These are phyloP conservation scores for Didymella sp. DNA, from an alignment of 2,329 filamentous ascomycete genomes.

Conservation along the genomic window DNA sequence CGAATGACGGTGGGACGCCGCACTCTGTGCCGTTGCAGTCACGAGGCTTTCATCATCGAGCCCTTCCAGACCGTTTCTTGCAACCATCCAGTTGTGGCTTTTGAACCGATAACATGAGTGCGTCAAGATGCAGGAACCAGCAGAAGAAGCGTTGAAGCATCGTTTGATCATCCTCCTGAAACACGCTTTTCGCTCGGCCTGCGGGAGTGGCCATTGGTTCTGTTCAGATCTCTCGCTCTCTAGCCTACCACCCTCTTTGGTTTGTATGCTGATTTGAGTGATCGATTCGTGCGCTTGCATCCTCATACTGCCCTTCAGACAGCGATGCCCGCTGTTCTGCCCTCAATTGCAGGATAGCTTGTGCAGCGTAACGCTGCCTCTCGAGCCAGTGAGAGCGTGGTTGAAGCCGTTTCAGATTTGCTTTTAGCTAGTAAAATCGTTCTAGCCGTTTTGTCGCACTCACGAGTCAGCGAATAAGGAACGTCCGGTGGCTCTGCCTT, in stretches of 20 bases:
- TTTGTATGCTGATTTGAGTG: not conserved
- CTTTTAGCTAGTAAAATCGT: slow-evolving; percentile 39
- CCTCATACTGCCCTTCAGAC: slow-evolving; percentile 20
- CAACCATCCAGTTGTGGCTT: slow-evolving; percentile 35
- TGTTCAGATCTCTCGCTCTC: slow-evolving; percentile 11
- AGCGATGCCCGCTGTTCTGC: slow-evolving; percentile 16
- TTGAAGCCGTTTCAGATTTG: slow-evolving; percentile 46
- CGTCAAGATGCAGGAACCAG: slow-evolving; percentile 48
- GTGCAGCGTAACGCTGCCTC: slow-evolving; percentile 43
- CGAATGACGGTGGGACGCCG: slow-evolving; percentile 17
- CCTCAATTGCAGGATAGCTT: slow-evolving; percentile 15
- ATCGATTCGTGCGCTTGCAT: slow-evolving; percentile 1
- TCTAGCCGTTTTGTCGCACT: slow-evolving; percentile 34
- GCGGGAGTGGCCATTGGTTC: slow-evolving; percentile 28
- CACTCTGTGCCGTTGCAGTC: slow-evolving; percentile 13
- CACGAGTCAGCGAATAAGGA: slow-evolving; percentile 40
- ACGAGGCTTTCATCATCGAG: slow-evolving; percentile 23
- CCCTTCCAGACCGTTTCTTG: slow-evolving; percentile 27
- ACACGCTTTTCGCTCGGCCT: slow-evolving; percentile 32
- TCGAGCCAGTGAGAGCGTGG: slow-evolving; percentile 36
- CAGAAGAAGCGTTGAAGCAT: slow-evolving; percentile 42
- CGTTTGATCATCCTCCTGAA: slow-evolving; percentile 50
- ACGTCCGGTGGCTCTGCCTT: slow-evolving; percentile 27
- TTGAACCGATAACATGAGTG: slow-evolving; percentile 31
- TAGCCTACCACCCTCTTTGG: slow-evolving; percentile 6